Evolutionary conservation across 2,329 filamentous ascomycete species (phyloP).

Genomic region (Tolypocladium sp.): DNA sequence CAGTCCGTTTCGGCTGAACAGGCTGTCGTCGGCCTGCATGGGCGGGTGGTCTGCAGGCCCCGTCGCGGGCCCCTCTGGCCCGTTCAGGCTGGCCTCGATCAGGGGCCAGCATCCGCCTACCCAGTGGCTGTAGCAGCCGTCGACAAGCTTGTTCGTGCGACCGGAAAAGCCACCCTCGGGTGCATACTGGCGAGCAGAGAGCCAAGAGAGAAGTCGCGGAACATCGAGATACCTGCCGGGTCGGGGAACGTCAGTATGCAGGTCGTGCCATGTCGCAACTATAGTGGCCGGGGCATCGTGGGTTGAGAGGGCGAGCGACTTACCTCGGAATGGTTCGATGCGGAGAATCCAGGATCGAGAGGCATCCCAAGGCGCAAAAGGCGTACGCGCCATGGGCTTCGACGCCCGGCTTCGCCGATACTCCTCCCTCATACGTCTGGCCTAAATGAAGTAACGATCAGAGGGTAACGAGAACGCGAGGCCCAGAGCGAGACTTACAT

Average conservation of each 20-base stretch:
- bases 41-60: constrained; percentile 16
- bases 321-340: constrained; percentile 65
- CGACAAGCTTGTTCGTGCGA: constrained; percentile 93
- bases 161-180: constrained; percentile 91
- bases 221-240: constrained; percentile 62
- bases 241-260: constrained; percentile 22
- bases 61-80: constrained; percentile 27
- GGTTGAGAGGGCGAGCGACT: constrained; percentile 17
- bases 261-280: constrained; percentile 14
- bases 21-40: constrained; percentile 27
- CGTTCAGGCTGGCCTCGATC: constrained; percentile 67
- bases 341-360: constrained; percentile 77
- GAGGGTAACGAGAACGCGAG: constrained; percentile 2
- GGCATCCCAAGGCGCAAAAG: constrained; percentile 84
- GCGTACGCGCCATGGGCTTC: constrained; percentile 97
- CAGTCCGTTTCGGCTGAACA: constrained; percentile 78
- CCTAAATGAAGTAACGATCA: constrained; percentile 35
- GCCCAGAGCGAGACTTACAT: constrained; percentile 48
- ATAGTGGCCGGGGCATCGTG: constrained; percentile 19
- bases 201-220: constrained; percentile 70
- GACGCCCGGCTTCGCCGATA: constrained; percentile 73
- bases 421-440: constrained; percentile 92
- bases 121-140: constrained; percentile 98
- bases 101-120: constrained; percentile 91
- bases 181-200: constrained; percentile 79